These are phyloP conservation scores for Gonium pectorale DNA, from an alignment of 139 green algal species.

Conservation along the genomic window DNA sequence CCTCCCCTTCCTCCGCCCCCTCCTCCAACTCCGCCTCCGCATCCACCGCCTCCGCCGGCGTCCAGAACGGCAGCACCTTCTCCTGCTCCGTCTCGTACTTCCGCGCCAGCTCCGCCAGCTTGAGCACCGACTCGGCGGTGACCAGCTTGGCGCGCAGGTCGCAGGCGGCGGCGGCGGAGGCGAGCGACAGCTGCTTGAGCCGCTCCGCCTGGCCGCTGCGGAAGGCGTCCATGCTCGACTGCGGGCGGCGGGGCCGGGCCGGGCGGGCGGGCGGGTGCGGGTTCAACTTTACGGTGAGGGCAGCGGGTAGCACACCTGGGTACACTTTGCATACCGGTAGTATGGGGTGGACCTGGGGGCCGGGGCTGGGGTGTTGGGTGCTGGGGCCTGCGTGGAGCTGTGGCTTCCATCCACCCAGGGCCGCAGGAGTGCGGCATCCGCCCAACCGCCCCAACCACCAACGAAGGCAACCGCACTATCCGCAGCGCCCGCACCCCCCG, in stretches of 20 bases:
- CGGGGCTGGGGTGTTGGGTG: too few species aligned
- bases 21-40: background rate
- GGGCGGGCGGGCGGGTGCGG: background rate
- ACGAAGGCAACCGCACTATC: too few species aligned
- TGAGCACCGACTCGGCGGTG: conserved; percentile 81
- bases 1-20: background rate
- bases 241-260: background rate
- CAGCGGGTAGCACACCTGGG: too few species aligned
- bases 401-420: too few species aligned
- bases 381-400: too few species aligned
- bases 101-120: conserved; percentile 81
- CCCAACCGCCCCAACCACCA: too few species aligned
- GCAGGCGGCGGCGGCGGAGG: conserved; percentile 60
- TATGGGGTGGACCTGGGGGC: too few species aligned
- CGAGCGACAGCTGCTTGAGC: conserved; percentile 74
- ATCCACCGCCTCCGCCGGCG: conserved; percentile 54
- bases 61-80: conserved; percentile 81
- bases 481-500: too few species aligned
- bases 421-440: too few species aligned
- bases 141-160: conserved; percentile 2
- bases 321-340: too few species aligned
- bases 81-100: conserved; percentile 87
- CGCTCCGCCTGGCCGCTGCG: conserved; percentile 63
- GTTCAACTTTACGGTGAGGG: too few species aligned
- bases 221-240: conserved; percentile 69